These are phyloP conservation scores for Salmacisia buchloeana DNA, from an alignment of 1,284 basidiomycete genomes.

Conservation along the genomic window DNA sequence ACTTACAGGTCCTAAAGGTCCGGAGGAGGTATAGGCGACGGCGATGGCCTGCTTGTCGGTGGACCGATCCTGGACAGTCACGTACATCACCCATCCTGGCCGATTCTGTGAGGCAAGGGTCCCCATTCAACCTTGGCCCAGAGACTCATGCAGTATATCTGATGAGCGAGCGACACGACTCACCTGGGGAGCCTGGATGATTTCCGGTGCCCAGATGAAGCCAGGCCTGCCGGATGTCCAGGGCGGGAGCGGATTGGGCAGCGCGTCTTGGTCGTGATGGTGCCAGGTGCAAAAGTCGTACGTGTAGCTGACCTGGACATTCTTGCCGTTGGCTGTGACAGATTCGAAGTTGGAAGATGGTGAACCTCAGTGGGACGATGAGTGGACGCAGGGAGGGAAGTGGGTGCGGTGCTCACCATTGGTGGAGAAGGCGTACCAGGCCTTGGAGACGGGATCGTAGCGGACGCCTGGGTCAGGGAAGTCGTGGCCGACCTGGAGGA, in stretches of 20 bases:
- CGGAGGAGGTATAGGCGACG: slow-evolving; percentile 28
- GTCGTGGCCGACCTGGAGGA: slow-evolving; percentile 25
- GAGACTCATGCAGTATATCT: neutral
- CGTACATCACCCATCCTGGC: slow-evolving; percentile 32
- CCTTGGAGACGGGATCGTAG: slow-evolving; percentile 21
- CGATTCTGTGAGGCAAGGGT: neutral
- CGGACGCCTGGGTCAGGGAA: slow-evolving; percentile 36
- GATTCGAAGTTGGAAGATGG: neutral
- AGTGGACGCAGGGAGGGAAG: neutral
- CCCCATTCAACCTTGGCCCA: neutral
- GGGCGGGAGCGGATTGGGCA: slow-evolving; percentile 26
- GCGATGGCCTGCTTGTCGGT: slow-evolving; percentile 32
- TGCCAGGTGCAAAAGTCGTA: slow-evolving; percentile 34
- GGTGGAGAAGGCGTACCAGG: slow-evolving; percentile 31
- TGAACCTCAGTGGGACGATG: no score
- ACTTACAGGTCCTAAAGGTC: slow-evolving; percentile 22
- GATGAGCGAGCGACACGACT: slow-evolving; percentile 3
- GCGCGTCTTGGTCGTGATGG: slow-evolving; percentile 26
- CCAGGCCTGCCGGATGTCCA: slow-evolving; percentile 23
- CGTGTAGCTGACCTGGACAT: slow-evolving; percentile 28
- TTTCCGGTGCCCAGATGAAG: slow-evolving; percentile 35
- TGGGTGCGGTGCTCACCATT: slow-evolving; percentile 13
- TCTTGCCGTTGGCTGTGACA: slow-evolving; percentile 24
- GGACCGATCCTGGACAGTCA: slow-evolving; percentile 24
- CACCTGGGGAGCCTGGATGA: slow-evolving; percentile 27